Conservation (phyloP, 164 flowering plant genomes). For the Vitis rupestris region DNA sequence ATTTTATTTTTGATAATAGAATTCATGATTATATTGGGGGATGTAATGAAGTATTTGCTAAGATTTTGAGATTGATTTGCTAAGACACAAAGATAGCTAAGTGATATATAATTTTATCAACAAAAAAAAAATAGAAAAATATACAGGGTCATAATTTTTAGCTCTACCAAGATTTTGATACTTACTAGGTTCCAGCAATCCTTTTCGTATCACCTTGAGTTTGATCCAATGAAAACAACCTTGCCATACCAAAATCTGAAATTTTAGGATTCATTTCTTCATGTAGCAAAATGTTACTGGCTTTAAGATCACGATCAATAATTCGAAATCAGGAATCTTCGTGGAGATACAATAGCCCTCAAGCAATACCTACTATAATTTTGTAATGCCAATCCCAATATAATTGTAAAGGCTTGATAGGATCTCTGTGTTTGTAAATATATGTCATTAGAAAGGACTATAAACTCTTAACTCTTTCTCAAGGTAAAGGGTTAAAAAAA, state of each 20-base stretch:
- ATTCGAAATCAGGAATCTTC: slow-evolving; percentile 45
- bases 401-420: neutral
- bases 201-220: slow-evolving; percentile 31
- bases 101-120: too few relatives aligned
- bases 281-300: slow-evolving; percentile 40
- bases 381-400: slow-evolving; percentile 30
- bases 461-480: too few relatives aligned
- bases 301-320: slow-evolving; percentile 49
- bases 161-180: neutral
- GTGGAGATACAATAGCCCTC: slow-evolving; percentile 51
- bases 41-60: too few relatives aligned
- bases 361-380: slow-evolving; percentile 43
- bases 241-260: slow-evolving; percentile 52
- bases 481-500: too few relatives aligned
- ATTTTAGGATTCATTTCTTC: slow-evolving; percentile 40
- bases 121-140: neutral
- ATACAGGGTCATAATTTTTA: neutral
- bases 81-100: too few relatives aligned
- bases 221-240: slow-evolving; percentile 30
- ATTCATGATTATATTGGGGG: too few relatives aligned
- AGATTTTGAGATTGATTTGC: too few relatives aligned
- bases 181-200: slow-evolving; percentile 49
- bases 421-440: slow-evolving; percentile 11
- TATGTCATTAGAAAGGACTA: neutral
- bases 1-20: too few relatives aligned